Percentiles rank a stretch among this genome's conserved stretches.
Conservation (phyloP, 768 basidiomycete genomes). For the Agaricus subrufescens region DNA sequence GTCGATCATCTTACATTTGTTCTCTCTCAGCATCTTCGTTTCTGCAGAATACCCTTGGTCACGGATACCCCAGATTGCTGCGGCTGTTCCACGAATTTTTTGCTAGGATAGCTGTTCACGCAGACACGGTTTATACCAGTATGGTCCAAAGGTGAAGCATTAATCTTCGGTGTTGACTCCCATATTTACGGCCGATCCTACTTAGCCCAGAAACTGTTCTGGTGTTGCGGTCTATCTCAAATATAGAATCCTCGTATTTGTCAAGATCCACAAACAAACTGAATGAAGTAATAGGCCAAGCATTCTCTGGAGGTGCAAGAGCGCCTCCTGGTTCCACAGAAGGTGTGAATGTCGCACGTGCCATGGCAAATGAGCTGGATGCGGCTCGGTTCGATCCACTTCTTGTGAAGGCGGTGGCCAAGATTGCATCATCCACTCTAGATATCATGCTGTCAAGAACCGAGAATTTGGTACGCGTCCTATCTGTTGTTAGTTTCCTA, state of each 20-base stretch:
- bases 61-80: slow-evolving; percentile 82
- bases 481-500: not conserved
- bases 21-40: slow-evolving; percentile 74
- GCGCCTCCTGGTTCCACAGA: slow-evolving; percentile 71
- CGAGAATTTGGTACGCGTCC: slow-evolving; percentile 63
- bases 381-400: slow-evolving; percentile 91
- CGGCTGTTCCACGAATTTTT: slow-evolving; percentile 97
- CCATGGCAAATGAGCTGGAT: slow-evolving; percentile 87
- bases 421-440: slow-evolving; percentile 61
- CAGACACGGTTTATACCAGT: slow-evolving; percentile 87
- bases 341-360: slow-evolving; percentile 71
- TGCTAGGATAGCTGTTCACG: slow-evolving; percentile 90
- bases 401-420: slow-evolving; percentile 74
- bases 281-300: slow-evolving; percentile 76
- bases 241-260: slow-evolving; percentile 86
- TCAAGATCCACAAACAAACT: slow-evolving; percentile 78
- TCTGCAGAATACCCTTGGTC: slow-evolving; percentile 82
- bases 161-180: not conserved
- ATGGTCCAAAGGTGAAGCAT: slow-evolving; percentile 70
- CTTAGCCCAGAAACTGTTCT: slow-evolving; percentile 88
- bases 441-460: slow-evolving; percentile 62
- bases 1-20: not conserved
- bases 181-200: not conserved
- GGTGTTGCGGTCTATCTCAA: slow-evolving; percentile 75
- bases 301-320: slow-evolving; percentile 68